phyloP scores from a whole-genome alignment of 352 stramenopile genomes.

The Pythium utonaiense region DNA sequence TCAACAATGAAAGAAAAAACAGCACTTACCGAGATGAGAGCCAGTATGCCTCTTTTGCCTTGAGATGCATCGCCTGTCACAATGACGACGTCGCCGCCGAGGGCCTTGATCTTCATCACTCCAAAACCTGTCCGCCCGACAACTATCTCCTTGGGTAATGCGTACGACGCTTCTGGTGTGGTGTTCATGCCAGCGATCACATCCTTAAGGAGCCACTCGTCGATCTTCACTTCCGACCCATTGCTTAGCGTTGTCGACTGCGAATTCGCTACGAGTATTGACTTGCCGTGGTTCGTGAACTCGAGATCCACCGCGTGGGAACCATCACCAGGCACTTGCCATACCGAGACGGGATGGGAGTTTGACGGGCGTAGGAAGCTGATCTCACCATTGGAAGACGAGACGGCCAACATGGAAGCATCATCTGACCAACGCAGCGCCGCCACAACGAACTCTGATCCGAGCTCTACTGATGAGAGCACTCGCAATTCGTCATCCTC shows the following conservation, averaged over 20 bases:
- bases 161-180: not conserved
- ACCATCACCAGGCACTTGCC: not conserved
- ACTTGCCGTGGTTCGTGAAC: conserved; percentile 5
- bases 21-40: not conserved
- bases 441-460: not conserved
- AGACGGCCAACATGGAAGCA: conserved; percentile 5
- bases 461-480: conserved; percentile 15
- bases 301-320: not conserved
- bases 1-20: not conserved
- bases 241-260: not conserved
- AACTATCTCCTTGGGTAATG: not conserved
- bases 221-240: not conserved
- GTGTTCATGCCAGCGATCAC: not conserved
- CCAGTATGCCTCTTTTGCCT: not conserved
- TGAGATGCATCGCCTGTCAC: not conserved
- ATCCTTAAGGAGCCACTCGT: conserved; percentile 3
- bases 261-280: not conserved
- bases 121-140: not conserved
- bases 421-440: conserved; percentile 11
- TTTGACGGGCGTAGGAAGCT: conserved; percentile 7
- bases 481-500: conserved; percentile 16
- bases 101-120: not conserved
- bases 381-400: not conserved
- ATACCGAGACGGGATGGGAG: not conserved
- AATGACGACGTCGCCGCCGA: not conserved